Conservation (phyloP, 495 filamentous ascomycete genomes). For the Talaromyces wortmannii region DNA sequence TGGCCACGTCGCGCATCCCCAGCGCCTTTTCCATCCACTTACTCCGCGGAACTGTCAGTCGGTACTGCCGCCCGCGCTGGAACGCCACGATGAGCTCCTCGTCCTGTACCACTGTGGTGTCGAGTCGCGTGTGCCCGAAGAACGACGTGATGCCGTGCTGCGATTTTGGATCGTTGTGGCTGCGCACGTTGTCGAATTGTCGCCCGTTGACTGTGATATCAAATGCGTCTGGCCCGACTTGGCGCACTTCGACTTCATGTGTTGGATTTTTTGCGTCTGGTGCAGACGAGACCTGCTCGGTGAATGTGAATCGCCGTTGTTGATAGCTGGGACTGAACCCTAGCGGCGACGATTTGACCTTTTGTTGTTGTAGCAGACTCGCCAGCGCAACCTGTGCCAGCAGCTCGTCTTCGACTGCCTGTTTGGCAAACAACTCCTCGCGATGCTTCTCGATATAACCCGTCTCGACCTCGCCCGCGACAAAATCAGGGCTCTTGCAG, state of each 20-base stretch:
- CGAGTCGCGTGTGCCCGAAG: conserved; percentile 74
- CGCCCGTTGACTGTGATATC: conserved; percentile 53
- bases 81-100: conserved; percentile 70
- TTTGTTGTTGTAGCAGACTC: neutral
- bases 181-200: conserved; percentile 37
- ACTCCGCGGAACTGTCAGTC: conserved; percentile 59
- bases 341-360: conserved; percentile 18
- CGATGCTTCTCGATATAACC: conserved; percentile 90
- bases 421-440: conserved; percentile 59
- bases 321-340: conserved; percentile 53
- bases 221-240: conserved; percentile 56
- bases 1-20: conserved; percentile 70
- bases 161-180: conserved; percentile 27
- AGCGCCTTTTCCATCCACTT: conserved; percentile 82
- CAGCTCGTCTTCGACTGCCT: conserved; percentile 52
- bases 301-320: conserved; percentile 32
- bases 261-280: conserved; percentile 20
- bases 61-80: conserved; percentile 73
- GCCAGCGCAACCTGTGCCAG: conserved; percentile 82
- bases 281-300: conserved; percentile 1
- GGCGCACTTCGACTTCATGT: conserved; percentile 60
- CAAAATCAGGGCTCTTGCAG: conserved; percentile 72
- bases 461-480: conserved; percentile 86
- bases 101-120: conserved; percentile 68
- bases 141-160: conserved; percentile 40